Evolutionary conservation across 768 basidiomycete species (phyloP), one percentile per base, ranked within the genome.

Genomic region (Bullera alba): DNA sequence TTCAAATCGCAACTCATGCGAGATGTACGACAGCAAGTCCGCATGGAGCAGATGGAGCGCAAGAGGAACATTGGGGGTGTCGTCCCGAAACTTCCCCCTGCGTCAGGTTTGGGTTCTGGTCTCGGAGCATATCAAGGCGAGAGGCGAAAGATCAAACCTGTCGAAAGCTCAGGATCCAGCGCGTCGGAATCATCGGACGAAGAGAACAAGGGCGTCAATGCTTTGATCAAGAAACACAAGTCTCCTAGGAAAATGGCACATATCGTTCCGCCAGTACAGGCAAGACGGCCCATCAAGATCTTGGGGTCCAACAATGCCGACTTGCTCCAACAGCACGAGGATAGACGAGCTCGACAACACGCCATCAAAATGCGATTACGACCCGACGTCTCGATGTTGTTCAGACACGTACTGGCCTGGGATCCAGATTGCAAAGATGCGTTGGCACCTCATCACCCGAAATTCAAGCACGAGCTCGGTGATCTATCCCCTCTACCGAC

Each of bases 351-450:
- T 16, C 80, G 82, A 48, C 80, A 80, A 23, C 81, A 80, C 17
- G 78, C 79, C 50, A 79, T 76, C 38, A 80, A 80, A 5, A 73
- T 83, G 54, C 82, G 91, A 6, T 76, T 92, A 61, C 84, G 82
- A 63, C 93, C 91, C 2, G 84, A 97, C 61, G 77, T 92, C 17
- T 81, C 83, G 26, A 78, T 76, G 5, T 81, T 99, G 19, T 85
- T 93, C 69, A 81, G 81, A 39, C 74, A 77, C 8, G 76, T 97
- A 25, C 73, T 99, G 1, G 83, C 86, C 0, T 99, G 95, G 95
- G 77, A 86, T 69, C 89, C 89, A 54, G 79, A 83, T 39, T 80
- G 87, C 57, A 53, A 44, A 1, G 67, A 60, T 3, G 46, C 62
- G 67, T 67, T 10, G 81, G 83, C 19, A 69, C 80, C 30, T 71